A percentile compares a stretch with the other conserved stretches of the same genome.
phyloP scores from a whole-genome alignment of 2,329 filamentous ascomycete genomes.

The Pseudocercospora musae region DNA sequence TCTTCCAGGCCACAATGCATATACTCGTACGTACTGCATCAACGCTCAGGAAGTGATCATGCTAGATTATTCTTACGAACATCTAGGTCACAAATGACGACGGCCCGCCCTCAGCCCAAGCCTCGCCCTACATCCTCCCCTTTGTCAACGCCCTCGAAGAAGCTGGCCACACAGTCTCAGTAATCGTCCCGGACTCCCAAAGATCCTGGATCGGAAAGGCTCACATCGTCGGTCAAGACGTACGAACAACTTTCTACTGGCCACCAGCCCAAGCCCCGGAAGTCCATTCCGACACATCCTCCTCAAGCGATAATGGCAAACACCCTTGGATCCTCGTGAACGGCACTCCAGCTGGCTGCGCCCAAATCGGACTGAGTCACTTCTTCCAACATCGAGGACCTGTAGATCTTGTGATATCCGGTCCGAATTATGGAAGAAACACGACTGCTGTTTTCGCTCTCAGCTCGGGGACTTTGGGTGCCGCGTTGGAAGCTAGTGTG shows the following conservation, averaged over 20 bases:
- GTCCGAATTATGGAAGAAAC: constrained; percentile 52
- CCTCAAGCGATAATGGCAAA: constrained; percentile 35
- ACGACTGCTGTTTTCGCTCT: constrained; percentile 50
- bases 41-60: not conserved
- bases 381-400: constrained; percentile 46
- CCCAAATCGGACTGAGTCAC: constrained; percentile 49
- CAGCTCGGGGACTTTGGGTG: constrained; percentile 49
- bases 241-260: constrained; percentile 65
- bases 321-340: constrained; percentile 51
- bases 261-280: constrained; percentile 39
- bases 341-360: constrained; percentile 49
- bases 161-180: constrained; percentile 82
- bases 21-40: not conserved
- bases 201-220: constrained; percentile 98
- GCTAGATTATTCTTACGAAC: not conserved
- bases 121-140: constrained; percentile 50
- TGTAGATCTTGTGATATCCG: constrained; percentile 47
- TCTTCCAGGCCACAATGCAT: not conserved
- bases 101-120: constrained; percentile 49
- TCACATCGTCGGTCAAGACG: constrained; percentile 78
- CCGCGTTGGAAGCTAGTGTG: constrained; percentile 49
- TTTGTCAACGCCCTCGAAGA: constrained; percentile 47
- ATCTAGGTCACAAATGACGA: constrained; percentile 51
- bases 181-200: constrained; percentile 86
- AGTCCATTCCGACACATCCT: constrained; percentile 19